Evolutionary conservation across 2,329 filamentous ascomycete species (phyloP).

Genomic region (Endothia cerciana): DNA sequence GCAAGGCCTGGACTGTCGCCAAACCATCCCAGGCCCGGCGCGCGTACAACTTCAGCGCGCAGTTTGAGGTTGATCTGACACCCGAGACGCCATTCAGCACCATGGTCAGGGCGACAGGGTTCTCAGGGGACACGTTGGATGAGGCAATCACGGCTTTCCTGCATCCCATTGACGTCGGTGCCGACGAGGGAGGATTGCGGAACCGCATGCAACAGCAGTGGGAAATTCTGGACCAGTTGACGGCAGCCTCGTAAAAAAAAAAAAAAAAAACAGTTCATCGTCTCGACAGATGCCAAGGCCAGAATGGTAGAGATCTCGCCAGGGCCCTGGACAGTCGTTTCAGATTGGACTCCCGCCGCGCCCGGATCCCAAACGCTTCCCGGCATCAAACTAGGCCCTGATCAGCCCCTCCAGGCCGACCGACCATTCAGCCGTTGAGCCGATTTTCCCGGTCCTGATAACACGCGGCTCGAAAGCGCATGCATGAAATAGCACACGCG

Average conservation of each 20-base stretch:
- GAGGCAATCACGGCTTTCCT: conserved; percentile 54
- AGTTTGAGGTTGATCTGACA: conserved; percentile 55
- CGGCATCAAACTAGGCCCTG: not conserved
- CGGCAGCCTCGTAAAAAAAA: conserved; percentile 7
- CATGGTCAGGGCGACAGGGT: conserved; percentile 51
- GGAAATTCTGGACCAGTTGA: conserved; percentile 43
- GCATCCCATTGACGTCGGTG: conserved; percentile 35
- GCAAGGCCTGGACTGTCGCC: conserved; percentile 65
- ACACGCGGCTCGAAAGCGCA: not conserved
- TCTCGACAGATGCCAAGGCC: conserved; percentile 30
- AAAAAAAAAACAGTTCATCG: conserved; percentile 35
- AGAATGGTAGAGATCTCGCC: conserved; percentile 10
- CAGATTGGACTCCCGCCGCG: conserved; percentile 22
- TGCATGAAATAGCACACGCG: conserved; percentile 8
- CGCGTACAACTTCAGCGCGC: conserved; percentile 67
- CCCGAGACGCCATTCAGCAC: conserved; percentile 48
- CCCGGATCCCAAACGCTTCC: conserved; percentile 7
- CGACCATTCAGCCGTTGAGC: not conserved
- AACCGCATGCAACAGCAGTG: conserved; percentile 44
- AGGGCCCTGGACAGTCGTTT: conserved; percentile 22
- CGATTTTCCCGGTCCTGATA: not conserved
- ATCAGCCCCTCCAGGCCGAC: not conserved
- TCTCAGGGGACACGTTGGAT: conserved; percentile 52
- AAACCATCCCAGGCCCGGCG: conserved; percentile 77
- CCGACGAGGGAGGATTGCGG: conserved; percentile 42